phyloP scores from a whole-genome alignment of 2,329 filamentous ascomycete genomes.

The Penicillium concentricum region DNA sequence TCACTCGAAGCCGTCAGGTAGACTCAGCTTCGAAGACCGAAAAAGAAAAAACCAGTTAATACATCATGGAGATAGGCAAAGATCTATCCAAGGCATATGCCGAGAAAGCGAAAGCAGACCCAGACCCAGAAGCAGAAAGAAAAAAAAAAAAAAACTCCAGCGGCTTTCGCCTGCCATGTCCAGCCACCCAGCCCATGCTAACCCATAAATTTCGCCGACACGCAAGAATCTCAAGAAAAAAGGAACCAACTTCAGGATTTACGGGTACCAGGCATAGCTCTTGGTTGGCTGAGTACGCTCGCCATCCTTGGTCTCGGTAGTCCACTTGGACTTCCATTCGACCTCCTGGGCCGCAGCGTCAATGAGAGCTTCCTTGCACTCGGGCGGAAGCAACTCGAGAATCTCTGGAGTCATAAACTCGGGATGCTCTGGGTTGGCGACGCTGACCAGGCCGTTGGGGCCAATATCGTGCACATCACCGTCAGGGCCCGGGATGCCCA shows the following conservation, averaged over 20 bases:
- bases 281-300: slow-evolving; percentile 32
- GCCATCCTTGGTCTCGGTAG: slow-evolving; percentile 62
- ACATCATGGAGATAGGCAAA: background rate
- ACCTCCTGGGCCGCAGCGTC: slow-evolving; percentile 63
- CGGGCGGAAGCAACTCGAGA: slow-evolving; percentile 43
- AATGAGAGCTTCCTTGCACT: slow-evolving; percentile 70
- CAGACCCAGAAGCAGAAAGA: background rate
- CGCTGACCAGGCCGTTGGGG: slow-evolving; percentile 42
- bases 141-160: slow-evolving; percentile 11
- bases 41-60: background rate
- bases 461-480: slow-evolving; percentile 42
- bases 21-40: background rate
- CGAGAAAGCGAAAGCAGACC: background rate
- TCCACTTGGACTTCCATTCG: slow-evolving; percentile 74
- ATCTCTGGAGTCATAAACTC: slow-evolving; percentile 43
- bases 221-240: slow-evolving; percentile 10
- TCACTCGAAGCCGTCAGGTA: background rate
- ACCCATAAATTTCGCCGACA: slow-evolving; percentile 15
- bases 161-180: slow-evolving; percentile 18
- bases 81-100: background rate
- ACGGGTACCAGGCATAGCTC: slow-evolving; percentile 44
- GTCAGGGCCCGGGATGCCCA: slow-evolving; percentile 57
- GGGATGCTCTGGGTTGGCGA: slow-evolving; percentile 34
- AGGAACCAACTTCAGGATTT: slow-evolving; percentile 4
- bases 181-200: slow-evolving; percentile 21